Evolutionary conservation across 2,329 filamentous ascomycete species (phyloP).

Genomic region (Ophiostoma tasmaniense): DNA sequence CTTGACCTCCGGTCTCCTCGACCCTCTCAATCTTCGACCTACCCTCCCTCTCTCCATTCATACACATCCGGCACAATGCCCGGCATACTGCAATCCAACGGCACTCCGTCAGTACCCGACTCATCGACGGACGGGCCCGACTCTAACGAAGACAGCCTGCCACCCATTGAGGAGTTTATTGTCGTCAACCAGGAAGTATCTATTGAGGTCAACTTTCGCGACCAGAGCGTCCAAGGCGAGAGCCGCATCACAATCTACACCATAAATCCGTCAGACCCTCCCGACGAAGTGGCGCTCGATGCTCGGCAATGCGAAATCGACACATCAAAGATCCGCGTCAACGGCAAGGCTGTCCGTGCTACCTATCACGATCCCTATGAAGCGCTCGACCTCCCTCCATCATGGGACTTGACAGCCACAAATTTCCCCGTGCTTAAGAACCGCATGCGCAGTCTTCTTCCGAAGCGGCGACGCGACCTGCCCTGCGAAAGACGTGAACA

Average conservation of each 20-base stretch:
- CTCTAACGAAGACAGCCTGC: constrained; percentile 12
- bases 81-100: constrained; percentile 20
- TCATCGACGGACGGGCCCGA: constrained; percentile 6
- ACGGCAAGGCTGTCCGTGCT: constrained; percentile 36
- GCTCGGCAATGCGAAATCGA: constrained; percentile 55
- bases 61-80: constrained; percentile 23
- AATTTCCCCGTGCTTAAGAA: constrained; percentile 69
- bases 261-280: constrained; percentile 46
- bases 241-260: constrained; percentile 73
- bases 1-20: no score
- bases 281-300: constrained; percentile 48
- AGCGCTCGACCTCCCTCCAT: constrained; percentile 50
- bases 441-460: constrained; percentile 49
- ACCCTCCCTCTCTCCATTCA: neutral
- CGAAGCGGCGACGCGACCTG: constrained; percentile 44
- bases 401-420: constrained; percentile 56
- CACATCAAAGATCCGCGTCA: constrained; percentile 44
- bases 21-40: neutral
- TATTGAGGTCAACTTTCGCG: constrained; percentile 78
- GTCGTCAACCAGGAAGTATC: constrained; percentile 81
- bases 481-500: constrained; percentile 47
- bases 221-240: constrained; percentile 64
- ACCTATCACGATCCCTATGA: constrained; percentile 59
- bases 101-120: neutral
- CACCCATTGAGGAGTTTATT: constrained; percentile 30